Conservation (phyloP, 2,329 filamentous ascomycete species). For the Lojkania enalia region DNA sequence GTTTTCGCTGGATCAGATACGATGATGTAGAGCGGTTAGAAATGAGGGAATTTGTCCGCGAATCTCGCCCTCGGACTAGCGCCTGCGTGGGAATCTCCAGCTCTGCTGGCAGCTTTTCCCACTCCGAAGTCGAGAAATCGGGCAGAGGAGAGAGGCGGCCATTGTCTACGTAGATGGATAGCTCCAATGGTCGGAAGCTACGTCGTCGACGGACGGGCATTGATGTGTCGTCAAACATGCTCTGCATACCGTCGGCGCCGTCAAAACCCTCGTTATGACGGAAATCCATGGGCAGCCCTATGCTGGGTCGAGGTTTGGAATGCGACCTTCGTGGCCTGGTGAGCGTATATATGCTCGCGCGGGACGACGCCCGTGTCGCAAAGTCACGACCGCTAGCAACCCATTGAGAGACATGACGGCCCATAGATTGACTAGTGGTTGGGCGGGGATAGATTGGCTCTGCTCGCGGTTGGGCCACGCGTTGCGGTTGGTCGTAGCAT, state of each 20-base stretch:
- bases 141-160: constrained; percentile 45
- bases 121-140: constrained; percentile 40
- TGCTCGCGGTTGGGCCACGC: constrained; percentile 31
- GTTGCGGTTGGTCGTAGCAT: constrained; percentile 41
- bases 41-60: constrained; percentile 30
- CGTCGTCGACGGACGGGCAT: constrained; percentile 36
- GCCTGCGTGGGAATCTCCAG: constrained; percentile 39
- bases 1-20: constrained; percentile 39
- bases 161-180: constrained; percentile 43
- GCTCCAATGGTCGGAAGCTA: constrained; percentile 44
- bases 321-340: constrained; percentile 36
- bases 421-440: constrained; percentile 40
- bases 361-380: constrained; percentile 40
- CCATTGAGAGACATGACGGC: constrained; percentile 43
- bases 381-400: constrained; percentile 39
- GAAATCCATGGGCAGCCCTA: constrained; percentile 43
- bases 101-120: constrained; percentile 28
- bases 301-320: constrained; percentile 36
- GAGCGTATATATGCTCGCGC: constrained; percentile 37
- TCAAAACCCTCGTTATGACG: constrained; percentile 39
- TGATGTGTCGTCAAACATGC: constrained; percentile 37
- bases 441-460: constrained; percentile 35
- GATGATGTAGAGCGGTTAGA: constrained; percentile 29
- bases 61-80: constrained; percentile 36
- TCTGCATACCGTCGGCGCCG: constrained; percentile 32